Conservation (phyloP, 2,329 filamentous ascomycete species). For the Cladophialophora immunda region DNA sequence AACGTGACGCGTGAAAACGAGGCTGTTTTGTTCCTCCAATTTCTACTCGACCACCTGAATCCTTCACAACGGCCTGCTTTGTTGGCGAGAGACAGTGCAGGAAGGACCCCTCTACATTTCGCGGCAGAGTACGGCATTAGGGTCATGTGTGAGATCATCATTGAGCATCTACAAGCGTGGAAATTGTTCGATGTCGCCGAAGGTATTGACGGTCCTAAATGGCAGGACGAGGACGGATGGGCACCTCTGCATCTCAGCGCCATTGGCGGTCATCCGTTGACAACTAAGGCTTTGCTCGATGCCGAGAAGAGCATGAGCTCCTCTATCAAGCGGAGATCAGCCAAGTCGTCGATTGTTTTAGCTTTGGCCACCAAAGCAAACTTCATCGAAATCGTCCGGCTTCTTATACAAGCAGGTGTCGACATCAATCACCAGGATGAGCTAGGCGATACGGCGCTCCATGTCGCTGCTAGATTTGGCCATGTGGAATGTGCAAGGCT, state of each 20-base stretch:
- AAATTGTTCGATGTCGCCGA: constrained; percentile 82
- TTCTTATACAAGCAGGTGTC: constrained; percentile 88
- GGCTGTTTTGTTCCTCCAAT: constrained; percentile 72
- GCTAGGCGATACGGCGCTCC: constrained; percentile 88
- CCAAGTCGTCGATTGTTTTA: constrained; percentile 86
- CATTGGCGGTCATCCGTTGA: constrained; percentile 86
- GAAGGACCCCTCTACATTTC: constrained; percentile 88
- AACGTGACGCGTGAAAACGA: constrained; percentile 75
- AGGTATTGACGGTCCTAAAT: constrained; percentile 84
- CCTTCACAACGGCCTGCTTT: constrained; percentile 74
- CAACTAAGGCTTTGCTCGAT: constrained; percentile 80
- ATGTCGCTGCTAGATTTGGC: constrained; percentile 89
- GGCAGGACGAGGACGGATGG: constrained; percentile 93
- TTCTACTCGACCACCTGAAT: constrained; percentile 73
- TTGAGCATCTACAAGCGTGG: constrained; percentile 90
- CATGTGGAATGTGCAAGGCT: constrained; percentile 81
- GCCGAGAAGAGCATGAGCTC: constrained; percentile 78
- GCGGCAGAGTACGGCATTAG: constrained; percentile 95
- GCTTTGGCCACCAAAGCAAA: constrained; percentile 89
- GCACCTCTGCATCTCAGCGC: constrained; percentile 92
- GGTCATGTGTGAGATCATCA: constrained; percentile 85
- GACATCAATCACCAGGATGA: constrained; percentile 94
- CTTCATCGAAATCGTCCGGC: constrained; percentile 81
- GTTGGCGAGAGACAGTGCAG: constrained; percentile 76
- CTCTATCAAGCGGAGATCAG: constrained; percentile 71